Base-by-base conservation (phyloP, 768 basidiomycete genomes). In the Cystobasidium onofrii region DNA sequence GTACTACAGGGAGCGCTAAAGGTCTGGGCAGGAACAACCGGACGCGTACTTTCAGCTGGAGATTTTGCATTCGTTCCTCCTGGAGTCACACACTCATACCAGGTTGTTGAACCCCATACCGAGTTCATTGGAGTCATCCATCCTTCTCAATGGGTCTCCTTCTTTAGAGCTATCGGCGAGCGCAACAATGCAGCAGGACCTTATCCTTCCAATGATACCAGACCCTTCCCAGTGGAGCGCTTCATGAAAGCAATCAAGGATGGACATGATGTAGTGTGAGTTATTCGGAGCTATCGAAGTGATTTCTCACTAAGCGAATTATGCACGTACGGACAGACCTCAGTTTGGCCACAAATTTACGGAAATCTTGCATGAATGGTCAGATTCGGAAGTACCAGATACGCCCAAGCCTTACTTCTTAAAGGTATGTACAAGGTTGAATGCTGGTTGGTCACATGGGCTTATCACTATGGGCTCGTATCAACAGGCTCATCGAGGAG, bases 81-180 rank as follows among this genome's bases (percentile, higher is more conserved):
- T 46, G 43, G 54, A 25, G 23, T 43, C 70, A 25, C 34, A 23
- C 70, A 72, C 23, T 64, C 70, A 27, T 72, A 64, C 31, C 61
- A 72, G 55, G 70, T 72, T 31, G n/a, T 72, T 27, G 70, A 72
- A 27, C 70, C 70, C 9, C 70, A 72, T 29, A 72, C 70, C 63
- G 70, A 72, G 31, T 72, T 64, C 39, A 25, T 72, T 12, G 70
- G 70, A 12, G 61, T 72, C 29, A 72, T 72, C 27, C 70, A 72
- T 33, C 70, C 70, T 72, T 36, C 34, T 31, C 23, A 72, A 43
- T 72, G 70, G 70, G 39, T 72, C 64, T 55, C 64, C 9, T 72
- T 72, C 70, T 72, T 72, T 55, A 25, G 57, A 25, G 70, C 55
- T 31, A 72, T 72, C n/a, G 57, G 55, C 10, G 70, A 72, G 63